These are phyloP conservation scores for Diospyros kaki DNA, from an alignment of 148 eudicot species.

Conservation along the genomic window DNA sequence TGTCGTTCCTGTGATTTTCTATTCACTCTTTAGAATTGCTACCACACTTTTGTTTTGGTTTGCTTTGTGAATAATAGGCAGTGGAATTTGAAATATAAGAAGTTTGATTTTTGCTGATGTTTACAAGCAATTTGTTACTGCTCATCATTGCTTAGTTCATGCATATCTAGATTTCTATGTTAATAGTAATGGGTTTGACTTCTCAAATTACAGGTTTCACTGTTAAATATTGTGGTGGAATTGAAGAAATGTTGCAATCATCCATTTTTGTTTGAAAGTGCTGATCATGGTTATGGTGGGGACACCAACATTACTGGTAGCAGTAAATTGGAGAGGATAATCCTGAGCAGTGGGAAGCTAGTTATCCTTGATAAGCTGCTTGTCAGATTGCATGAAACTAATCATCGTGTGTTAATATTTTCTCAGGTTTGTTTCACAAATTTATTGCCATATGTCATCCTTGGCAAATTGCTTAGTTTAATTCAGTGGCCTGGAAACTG, in stretches of 20 bases:
- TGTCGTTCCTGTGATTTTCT: not conserved
- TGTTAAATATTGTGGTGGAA: slow-evolving; percentile 97
- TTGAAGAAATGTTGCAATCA: slow-evolving; percentile 99
- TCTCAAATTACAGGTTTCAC: slow-evolving; percentile 72
- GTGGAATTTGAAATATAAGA: not conserved
- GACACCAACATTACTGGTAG: slow-evolving; percentile 64
- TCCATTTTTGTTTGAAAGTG: slow-evolving; percentile 98
- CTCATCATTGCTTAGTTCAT: not conserved
- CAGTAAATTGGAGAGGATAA: slow-evolving; percentile 82
- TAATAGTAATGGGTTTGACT: not conserved
- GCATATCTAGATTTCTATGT: not conserved
- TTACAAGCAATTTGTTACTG: slow-evolving; percentile 1
- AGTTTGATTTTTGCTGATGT: not conserved
- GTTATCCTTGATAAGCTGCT: slow-evolving; percentile 96
- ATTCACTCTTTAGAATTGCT: not conserved
- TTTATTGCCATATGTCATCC: not conserved
- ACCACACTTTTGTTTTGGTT: not conserved
- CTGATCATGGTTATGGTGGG: slow-evolving; percentile 99
- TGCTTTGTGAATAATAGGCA: not conserved
- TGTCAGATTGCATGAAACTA: slow-evolving; percentile 84
- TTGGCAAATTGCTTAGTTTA: slow-evolving; percentile 2
- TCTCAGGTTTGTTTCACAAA: slow-evolving; percentile 66
- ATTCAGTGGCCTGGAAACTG: not conserved
- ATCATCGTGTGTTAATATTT: slow-evolving; percentile 93
- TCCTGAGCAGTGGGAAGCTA: slow-evolving; percentile 92